phyloP scores from a whole-genome alignment of 257 asterid species.

The Leonotis leonurus region DNA sequence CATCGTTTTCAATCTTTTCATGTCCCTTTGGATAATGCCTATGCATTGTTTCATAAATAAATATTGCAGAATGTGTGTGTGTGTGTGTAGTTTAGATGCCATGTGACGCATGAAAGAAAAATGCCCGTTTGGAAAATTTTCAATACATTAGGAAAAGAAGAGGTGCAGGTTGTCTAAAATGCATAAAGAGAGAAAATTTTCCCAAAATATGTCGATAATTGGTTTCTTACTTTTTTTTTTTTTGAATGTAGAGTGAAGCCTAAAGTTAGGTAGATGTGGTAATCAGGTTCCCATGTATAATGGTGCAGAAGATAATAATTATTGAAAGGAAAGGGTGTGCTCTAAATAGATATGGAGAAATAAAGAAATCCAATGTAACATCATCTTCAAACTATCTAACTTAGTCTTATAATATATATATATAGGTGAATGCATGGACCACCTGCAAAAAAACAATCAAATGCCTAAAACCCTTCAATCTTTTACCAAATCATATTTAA shows the following conservation, averaged over 20 bases:
- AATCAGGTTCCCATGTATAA: background rate
- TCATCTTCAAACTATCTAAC: constrained; percentile 15
- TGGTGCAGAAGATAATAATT: background rate
- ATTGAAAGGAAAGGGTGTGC: background rate
- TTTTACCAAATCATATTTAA: background rate
- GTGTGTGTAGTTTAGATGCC: too few relatives aligned
- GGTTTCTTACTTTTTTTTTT: too few relatives aligned
- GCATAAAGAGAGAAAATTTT: background rate
- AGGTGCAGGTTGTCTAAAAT: background rate
- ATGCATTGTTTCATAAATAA: too few relatives aligned
- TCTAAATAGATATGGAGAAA: constrained; percentile 10
- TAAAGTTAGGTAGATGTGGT: background rate
- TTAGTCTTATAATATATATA: too few relatives aligned
- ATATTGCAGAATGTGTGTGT: too few relatives aligned
- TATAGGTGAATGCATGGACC: constrained; percentile 1
- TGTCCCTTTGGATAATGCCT: too few relatives aligned
- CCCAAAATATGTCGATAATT: background rate
- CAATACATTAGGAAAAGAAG: too few relatives aligned
- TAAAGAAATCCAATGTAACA: constrained; percentile 6
- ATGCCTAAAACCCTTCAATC: background rate
- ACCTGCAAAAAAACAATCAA: background rate
- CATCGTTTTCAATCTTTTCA: too few relatives aligned
- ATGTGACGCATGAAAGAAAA: too few relatives aligned
- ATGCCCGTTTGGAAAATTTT: too few relatives aligned
- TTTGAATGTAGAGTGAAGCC: background rate